phyloP scores from a whole-genome alignment of 1,139 yeast species.

The Debaryomyces singareniensis region DNA sequence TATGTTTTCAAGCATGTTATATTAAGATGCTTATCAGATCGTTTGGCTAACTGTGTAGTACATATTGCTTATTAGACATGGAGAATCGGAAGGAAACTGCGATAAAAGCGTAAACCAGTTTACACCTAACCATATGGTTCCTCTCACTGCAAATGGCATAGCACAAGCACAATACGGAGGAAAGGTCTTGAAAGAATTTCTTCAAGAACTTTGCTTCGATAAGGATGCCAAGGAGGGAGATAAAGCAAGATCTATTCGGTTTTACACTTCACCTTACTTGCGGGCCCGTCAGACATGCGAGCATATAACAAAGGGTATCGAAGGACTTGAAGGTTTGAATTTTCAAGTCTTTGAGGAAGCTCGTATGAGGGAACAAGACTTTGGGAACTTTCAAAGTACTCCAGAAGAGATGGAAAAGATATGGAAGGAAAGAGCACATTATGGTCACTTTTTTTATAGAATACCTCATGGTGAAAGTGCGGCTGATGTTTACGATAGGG shows the following conservation, averaged over 20 bases:
- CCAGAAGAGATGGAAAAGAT: conserved; percentile 71
- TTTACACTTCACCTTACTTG: conserved; percentile 78
- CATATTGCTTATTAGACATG: conserved; percentile 78
- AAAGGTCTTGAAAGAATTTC: conserved; percentile 41
- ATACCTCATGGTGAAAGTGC: conserved; percentile 94
- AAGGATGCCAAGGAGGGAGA: conserved; percentile 6
- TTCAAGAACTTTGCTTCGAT: conserved; percentile 43
- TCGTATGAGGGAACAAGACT: conserved; percentile 87
- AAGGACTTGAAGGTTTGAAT: conserved; percentile 40
- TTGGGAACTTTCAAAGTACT: conserved; percentile 83
- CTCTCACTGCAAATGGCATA: conserved; percentile 64
- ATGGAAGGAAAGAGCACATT: conserved; percentile 78
- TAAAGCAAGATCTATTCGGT: conserved; percentile 35
- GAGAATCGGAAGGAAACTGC: conserved; percentile 84
- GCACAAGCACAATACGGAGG: conserved; percentile 70
- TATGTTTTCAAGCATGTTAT: conserved; percentile 8
- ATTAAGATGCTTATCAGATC: no score
- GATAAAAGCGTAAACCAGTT: conserved; percentile 73
- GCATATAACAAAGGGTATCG: conserved; percentile 56
- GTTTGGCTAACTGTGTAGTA: no score
- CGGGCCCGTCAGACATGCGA: conserved; percentile 79
- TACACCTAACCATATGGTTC: conserved; percentile 74
- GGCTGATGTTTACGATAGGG: conserved; percentile 88
- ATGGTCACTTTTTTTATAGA: conserved; percentile 87
- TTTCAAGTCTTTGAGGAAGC: conserved; percentile 76